Percentiles rank a stretch among this genome's conserved stretches.
Evolutionary conservation across 345 rosid genomes (phyloP).

Genomic region (Noccaea bulbosa): DNA sequence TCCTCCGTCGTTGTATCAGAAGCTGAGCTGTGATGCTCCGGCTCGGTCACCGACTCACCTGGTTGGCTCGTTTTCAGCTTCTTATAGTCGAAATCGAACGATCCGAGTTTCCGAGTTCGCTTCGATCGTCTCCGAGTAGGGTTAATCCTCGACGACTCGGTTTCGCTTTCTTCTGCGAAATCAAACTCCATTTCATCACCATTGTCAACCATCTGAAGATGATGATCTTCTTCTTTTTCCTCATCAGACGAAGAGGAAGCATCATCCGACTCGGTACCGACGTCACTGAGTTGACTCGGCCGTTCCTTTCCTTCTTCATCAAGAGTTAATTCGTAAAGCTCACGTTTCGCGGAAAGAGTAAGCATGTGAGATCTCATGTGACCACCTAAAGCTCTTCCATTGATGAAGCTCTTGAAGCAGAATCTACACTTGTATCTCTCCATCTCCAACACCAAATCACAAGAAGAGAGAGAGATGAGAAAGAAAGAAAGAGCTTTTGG

Average conservation of each 20-base stretch:
- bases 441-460: slow-evolving; percentile 45
- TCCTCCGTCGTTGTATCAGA: slow-evolving; percentile 81
- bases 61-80: slow-evolving; percentile 30
- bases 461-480: slow-evolving; percentile 15
- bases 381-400: slow-evolving; percentile 83
- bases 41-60: slow-evolving; percentile 44
- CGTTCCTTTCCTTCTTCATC: slow-evolving; percentile 32
- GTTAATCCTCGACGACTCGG: slow-evolving; percentile 69
- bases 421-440: slow-evolving; percentile 78
- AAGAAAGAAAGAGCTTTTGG: slow-evolving; percentile 62
- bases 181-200: slow-evolving; percentile 68
- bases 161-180: slow-evolving; percentile 67
- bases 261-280: slow-evolving; percentile 48
- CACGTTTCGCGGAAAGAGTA: slow-evolving; percentile 48
- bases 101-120: slow-evolving; percentile 52
- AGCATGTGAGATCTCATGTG: slow-evolving; percentile 91
- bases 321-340: slow-evolving; percentile 35
- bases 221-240: slow-evolving; percentile 37
- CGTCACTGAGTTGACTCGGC: slow-evolving; percentile 38
- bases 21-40: slow-evolving; percentile 79
- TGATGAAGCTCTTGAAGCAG: slow-evolving; percentile 67
- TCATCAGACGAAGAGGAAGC: slow-evolving; percentile 49
- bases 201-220: slow-evolving; percentile 41
- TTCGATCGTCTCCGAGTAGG: slow-evolving; percentile 70
- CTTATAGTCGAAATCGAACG: slow-evolving; percentile 37